Base-by-base conservation (phyloP, 2,329 filamentous ascomycete species). In the Calycina marina region DNA sequence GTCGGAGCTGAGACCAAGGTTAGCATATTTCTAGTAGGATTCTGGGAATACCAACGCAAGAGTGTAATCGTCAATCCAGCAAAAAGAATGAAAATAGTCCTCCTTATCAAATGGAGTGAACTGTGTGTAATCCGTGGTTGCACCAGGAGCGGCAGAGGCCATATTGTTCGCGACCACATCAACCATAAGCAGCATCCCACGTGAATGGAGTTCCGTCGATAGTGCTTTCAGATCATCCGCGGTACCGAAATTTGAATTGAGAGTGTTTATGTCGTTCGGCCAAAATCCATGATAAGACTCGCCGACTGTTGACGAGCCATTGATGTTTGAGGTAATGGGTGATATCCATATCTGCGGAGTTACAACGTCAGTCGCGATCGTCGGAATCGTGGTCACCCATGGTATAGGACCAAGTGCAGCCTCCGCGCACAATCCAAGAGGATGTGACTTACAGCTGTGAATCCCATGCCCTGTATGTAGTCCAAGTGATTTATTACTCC, bases 81-180 rank as follows among this genome's bases (percentile, higher is more conserved):
- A 22, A n/a, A 22, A 22, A 22, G 20, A n/a, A 22, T 22, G 20
- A n/a, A 22, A 22, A n/a, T 22, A 22, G 8, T 22, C 20, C n/a
- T 22, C n/a, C 8, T n/a, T 22, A 22, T 58, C 51, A 47, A 62
- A 62, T 4, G 57, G 57, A 4, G 43, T 50, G 39, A 58, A 59
- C 17, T 46, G 41, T 22, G 40, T 49, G 26, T 51, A 55, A 14
- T 55, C 56, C 24, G 57, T 53, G 39, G 56, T 54, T 30, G 54
- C 55, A 2, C 38, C 44, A 17, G 39, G 44, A 4, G 42, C 40
- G 11, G 40, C 27, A 30, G 44, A 47, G 17, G 49, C 58, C 53
- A 60, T 56, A 35, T 67, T 61, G 45, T 67, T 67, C 24, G 62
- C 57, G 6, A 67, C 63, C 2, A 63, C 56, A 39, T 68, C 64